Evolutionary conservation across 2,329 filamentous ascomycete genomes (phyloP).

Genomic region (Alternaria solani): DNA sequence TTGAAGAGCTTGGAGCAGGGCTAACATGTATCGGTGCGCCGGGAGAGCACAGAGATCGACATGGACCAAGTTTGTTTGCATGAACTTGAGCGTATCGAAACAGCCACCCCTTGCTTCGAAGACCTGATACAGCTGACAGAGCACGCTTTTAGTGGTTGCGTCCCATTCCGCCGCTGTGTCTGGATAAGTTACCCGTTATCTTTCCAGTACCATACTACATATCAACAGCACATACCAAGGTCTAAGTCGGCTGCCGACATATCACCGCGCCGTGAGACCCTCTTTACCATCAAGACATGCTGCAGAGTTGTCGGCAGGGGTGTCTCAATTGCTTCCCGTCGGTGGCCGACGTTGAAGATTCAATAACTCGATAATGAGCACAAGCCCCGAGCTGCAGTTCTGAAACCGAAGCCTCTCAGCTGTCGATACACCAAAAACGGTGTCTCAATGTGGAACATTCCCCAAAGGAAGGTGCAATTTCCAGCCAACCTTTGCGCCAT

Average conservation of each 20-base stretch:
- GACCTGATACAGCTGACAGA: conserved; percentile 5
- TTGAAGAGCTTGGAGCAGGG: conserved; percentile 19
- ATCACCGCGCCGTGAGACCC: conserved; percentile 3
- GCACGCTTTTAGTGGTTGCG: neutral
- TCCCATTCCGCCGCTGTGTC: neutral
- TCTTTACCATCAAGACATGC: neutral
- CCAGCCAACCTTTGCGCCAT: conserved; percentile 3
- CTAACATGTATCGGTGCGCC: conserved; percentile 17
- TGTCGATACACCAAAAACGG: neutral
- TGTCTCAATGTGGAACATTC: neutral
- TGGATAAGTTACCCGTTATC: neutral
- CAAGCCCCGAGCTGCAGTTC: neutral
- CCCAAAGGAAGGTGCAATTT: neutral
- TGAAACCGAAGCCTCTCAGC: conserved; percentile 4
- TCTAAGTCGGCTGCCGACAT: conserved; percentile 1
- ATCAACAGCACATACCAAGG: neutral
- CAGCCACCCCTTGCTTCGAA: conserved; percentile 4
- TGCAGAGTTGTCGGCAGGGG: neutral
- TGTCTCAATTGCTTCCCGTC: neutral
- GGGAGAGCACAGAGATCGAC: conserved; percentile 24
- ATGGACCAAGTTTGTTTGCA: conserved; percentile 13
- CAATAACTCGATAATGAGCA: neutral
- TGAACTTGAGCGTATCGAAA: conserved; percentile 6
- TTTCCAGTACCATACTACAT: neutral
- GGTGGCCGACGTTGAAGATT: neutral